Evolutionary conservation across 306 rosid genomes (phyloP).

Genomic region (Cucurbita argyrosperma): DNA sequence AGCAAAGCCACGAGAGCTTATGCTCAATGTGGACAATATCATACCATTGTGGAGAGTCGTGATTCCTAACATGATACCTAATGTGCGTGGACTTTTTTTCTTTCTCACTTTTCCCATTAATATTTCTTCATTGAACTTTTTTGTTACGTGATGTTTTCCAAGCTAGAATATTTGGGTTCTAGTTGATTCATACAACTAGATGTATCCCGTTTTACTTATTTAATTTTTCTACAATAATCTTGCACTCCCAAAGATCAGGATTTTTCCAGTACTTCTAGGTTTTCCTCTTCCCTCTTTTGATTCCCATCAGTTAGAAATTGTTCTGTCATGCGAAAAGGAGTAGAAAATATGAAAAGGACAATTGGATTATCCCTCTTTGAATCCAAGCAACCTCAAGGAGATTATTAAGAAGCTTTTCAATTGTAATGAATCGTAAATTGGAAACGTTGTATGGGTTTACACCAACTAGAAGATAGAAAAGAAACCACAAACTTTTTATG

Average conservation of each 20-base stretch:
- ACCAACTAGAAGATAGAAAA: background rate
- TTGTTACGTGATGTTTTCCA: background rate
- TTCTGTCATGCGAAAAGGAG: background rate
- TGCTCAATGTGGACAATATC: too few species aligned
- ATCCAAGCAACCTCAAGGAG: background rate
- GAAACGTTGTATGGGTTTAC: background rate
- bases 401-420: background rate
- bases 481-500: background rate
- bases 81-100: background rate
- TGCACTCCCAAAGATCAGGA: background rate
- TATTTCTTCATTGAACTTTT: background rate
- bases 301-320: background rate
- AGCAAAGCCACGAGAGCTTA: too few species aligned
- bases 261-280: background rate
- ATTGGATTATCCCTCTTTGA: background rate
- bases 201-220: background rate
- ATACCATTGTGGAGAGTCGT: too few species aligned
- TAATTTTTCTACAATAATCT: background rate
- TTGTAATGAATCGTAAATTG: background rate
- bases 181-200: background rate
- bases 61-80: conserved; percentile 20
- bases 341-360: background rate
- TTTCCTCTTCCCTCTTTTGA: background rate
- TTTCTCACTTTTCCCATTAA: background rate
- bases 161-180: background rate